Evolutionary conservation across 768 basidiomycete genomes (phyloP).

Genomic region (Tremella yokohamensis): DNA sequence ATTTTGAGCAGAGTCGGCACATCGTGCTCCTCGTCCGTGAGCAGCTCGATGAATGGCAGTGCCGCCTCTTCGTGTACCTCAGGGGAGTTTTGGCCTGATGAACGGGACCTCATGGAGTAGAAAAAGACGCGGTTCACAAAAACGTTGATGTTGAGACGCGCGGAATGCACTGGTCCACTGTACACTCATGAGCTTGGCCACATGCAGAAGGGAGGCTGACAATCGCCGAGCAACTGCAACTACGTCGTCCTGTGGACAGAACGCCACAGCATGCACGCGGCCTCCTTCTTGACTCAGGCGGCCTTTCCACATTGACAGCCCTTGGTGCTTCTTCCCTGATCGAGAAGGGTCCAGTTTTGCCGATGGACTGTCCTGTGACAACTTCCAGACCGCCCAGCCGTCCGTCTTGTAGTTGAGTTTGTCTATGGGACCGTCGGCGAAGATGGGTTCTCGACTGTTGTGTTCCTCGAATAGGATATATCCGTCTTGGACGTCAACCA

Average conservation of each 20-base stretch:
- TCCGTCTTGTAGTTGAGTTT: background rate
- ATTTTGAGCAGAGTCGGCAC: background rate
- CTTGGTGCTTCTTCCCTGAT: background rate
- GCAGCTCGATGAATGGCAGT: slow-evolving; percentile 3
- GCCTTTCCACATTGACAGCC: background rate
- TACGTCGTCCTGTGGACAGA: slow-evolving; percentile 1
- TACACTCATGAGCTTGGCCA: background rate
- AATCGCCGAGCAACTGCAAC: slow-evolving; percentile 4
- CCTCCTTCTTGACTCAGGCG: background rate
- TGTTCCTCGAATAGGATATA: background rate
- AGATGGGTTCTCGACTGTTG: background rate
- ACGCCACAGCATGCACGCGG: background rate
- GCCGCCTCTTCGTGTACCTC: background rate
- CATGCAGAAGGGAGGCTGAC: background rate
- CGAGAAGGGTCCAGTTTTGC: background rate
- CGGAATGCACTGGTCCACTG: too few relatives aligned
- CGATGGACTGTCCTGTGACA: background rate
- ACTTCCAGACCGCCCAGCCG: background rate
- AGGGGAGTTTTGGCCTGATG: background rate
- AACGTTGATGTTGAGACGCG: too few relatives aligned
- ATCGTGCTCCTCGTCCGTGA: slow-evolving; percentile 1
- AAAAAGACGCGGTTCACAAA: background rate
- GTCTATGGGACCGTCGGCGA: background rate
- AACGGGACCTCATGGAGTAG: background rate
- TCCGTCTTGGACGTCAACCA: background rate